Percentiles rank a stretch among this genome's conserved stretches.
These are phyloP conservation scores for Dictyostelium discoideum DNA, from an alignment of 78 protist genomes.

Conservation along the genomic window DNA sequence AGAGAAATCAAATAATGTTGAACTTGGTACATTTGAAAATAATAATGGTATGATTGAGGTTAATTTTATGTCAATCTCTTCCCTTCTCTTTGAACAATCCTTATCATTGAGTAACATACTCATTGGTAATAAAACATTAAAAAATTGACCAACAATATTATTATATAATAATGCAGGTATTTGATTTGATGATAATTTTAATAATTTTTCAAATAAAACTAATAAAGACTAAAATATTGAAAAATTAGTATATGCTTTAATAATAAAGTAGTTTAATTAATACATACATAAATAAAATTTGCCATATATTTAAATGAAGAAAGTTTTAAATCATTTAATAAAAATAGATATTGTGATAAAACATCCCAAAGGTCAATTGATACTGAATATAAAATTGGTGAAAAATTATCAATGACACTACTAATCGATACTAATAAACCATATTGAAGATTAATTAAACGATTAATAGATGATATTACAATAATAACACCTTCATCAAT, in stretches of 20 bases:
- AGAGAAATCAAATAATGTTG: slow-evolving; percentile 10
- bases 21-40: background rate
- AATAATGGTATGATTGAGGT: background rate
- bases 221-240: background rate
- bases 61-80: background rate
- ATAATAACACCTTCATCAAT: slow-evolving; percentile 33
- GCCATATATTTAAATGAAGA: background rate
- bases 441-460: background rate
- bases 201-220: background rate
- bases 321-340: background rate
- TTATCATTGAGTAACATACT: background rate
- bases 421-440: slow-evolving; percentile 12
- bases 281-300: background rate
- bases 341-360: background rate
- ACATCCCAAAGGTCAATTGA: slow-evolving; percentile 1
- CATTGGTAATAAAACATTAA: background rate
- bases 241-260: background rate
- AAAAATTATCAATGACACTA: background rate
- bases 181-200: slow-evolving; percentile 7
- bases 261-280: background rate
- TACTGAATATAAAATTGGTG: background rate
- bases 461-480: background rate
- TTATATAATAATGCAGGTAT: background rate
- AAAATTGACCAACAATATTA: background rate
- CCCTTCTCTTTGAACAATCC: background rate